Evolutionary conservation across 2,329 filamentous ascomycete species (phyloP).

Genomic region (Botrytis fragariae): DNA sequence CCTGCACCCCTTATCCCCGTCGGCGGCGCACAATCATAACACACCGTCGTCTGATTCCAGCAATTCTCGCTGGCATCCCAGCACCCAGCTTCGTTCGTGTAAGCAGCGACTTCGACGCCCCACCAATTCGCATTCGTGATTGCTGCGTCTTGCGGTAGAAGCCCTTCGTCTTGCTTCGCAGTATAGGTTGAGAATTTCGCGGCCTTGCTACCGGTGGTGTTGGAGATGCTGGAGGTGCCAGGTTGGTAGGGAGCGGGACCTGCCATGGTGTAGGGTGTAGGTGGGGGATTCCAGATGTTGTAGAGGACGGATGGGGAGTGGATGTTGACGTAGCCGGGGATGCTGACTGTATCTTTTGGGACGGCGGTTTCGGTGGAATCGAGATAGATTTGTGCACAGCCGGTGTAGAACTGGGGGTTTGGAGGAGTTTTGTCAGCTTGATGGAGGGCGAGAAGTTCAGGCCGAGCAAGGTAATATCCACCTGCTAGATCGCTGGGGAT

Average conservation of each 20-base stretch:
- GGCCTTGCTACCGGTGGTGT: neutral
- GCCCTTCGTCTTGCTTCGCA: slow-evolving; percentile 46
- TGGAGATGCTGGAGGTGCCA: slow-evolving; percentile 17
- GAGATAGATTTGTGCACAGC: slow-evolving; percentile 70
- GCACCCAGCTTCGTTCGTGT: slow-evolving; percentile 56
- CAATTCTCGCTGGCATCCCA: slow-evolving; percentile 56
- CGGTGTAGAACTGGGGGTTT: slow-evolving; percentile 70
- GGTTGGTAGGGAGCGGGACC: slow-evolving; percentile 48
- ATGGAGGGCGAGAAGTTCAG: slow-evolving; percentile 69
- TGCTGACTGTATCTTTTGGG: slow-evolving; percentile 55
- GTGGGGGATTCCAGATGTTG: slow-evolving; percentile 59
- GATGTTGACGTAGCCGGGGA: slow-evolving; percentile 62
- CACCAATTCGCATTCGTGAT: slow-evolving; percentile 73
- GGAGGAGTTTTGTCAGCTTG: slow-evolving; percentile 50
- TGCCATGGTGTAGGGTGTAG: slow-evolving; percentile 54
- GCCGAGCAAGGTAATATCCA: slow-evolving; percentile 69
- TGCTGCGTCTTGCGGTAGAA: slow-evolving; percentile 55
- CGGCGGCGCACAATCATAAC: slow-evolving; percentile 57
- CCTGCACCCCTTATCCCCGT: slow-evolving; percentile 57
- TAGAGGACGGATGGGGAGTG: slow-evolving; percentile 57
- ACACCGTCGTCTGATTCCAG: slow-evolving; percentile 58
- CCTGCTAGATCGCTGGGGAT: slow-evolving; percentile 60
- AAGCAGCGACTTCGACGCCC: slow-evolving; percentile 57
- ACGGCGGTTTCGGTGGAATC: slow-evolving; percentile 48
- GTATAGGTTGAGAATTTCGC: slow-evolving; percentile 22